Base-by-base conservation (phyloP, 306 rosid species). In the Fragaria nilgerrensis region DNA sequence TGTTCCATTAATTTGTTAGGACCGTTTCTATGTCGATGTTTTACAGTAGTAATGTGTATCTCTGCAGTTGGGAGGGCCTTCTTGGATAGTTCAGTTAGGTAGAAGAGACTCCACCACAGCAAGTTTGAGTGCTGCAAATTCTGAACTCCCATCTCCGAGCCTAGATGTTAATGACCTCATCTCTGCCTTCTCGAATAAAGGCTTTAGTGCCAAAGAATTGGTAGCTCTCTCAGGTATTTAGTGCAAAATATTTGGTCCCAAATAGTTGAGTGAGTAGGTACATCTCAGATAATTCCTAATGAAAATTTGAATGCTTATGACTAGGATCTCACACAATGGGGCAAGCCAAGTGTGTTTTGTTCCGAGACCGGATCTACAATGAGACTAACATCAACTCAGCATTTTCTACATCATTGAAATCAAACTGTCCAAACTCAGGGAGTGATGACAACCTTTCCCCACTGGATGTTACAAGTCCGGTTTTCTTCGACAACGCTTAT, bases 241-340 rank as follows among this genome's bases (percentile, higher is more conserved):
- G 3, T 45, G 25, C 43, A 67, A 29, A 7, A 5, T 2, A 3
- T 59, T 49, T 45, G 43, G 29, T 48, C 1, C 20, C 19, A 48
- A 48, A 48, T 14, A 48, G 53, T 48, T 48, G 53, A 48, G 34
- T 48, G 29, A 27, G 34, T 2, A 32, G 34, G 5, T 39, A 4
- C 3, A 59, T 63, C 39, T 9, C 11, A 68, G 19, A 15, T 47
- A 14, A 77, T 15, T 10, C 3, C 27, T 44, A 75, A 55, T 73
- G 53, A 56, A 22, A 73, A 15, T 1, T 41, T 74, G 50, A 25
- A 58, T 41, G 37, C 50, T 27, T 63, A n/a, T 62, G 45, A 75
- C 20, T 47, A 91, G 97, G 97, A 76, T 83, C 89, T 53, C 97
- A 89, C 55, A 89, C 97, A 56, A 91, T 79, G 9, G 97, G 97